A percentile compares a stretch with the other conserved stretches of the same genome.
These are phyloP conservation scores for Penicillium waksmanii DNA, from an alignment of 495 filamentous ascomycete species.

Conservation along the genomic window DNA sequence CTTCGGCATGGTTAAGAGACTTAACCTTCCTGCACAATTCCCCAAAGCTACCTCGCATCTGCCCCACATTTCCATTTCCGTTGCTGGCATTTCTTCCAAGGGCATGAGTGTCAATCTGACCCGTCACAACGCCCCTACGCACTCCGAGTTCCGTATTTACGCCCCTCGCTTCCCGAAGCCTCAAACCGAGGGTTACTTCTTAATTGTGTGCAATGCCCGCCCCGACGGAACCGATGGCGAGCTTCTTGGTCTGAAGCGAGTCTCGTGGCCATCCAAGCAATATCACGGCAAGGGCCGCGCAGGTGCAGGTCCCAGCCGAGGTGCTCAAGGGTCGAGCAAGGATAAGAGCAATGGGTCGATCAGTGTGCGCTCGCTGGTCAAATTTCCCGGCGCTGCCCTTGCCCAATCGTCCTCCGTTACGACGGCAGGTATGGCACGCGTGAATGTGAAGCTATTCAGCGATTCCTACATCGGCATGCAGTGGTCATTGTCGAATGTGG, in stretches of 20 bases:
- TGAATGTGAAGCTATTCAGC: constrained; percentile 77
- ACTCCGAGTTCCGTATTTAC: constrained; percentile 71
- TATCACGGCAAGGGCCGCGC: constrained; percentile 27
- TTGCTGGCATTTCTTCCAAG: constrained; percentile 61
- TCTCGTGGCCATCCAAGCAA: constrained; percentile 66
- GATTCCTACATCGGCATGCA: constrained; percentile 86
- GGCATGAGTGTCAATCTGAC: constrained; percentile 65
- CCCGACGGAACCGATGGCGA: constrained; percentile 69
- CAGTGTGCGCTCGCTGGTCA: constrained; percentile 53
- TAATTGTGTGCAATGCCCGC: constrained; percentile 57
- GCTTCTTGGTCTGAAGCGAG: constrained; percentile 80
- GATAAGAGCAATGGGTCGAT: constrained; percentile 22
- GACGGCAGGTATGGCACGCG: constrained; percentile 32
- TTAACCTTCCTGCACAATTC: constrained; percentile 45
- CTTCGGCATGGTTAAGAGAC: constrained; percentile 31
- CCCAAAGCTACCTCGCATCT: constrained; percentile 62
- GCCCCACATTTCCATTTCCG: constrained; percentile 67
- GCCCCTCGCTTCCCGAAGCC: constrained; percentile 91
- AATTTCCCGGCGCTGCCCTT: constrained; percentile 56
- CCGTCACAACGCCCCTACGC: constrained; percentile 65
- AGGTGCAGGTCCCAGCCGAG: constrained; percentile 26
- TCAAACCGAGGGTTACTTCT: constrained; percentile 93
- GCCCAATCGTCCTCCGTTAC: constrained; percentile 23
- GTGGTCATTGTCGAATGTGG: constrained; percentile 52
- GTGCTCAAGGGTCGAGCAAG: constrained; percentile 10